Percentiles rank a stretch among this genome's conserved stretches.
These are phyloP conservation scores for Pseudoscleropodium purum DNA, from an alignment of 225 moss, liverwort and hornwort species.

Conservation along the genomic window DNA sequence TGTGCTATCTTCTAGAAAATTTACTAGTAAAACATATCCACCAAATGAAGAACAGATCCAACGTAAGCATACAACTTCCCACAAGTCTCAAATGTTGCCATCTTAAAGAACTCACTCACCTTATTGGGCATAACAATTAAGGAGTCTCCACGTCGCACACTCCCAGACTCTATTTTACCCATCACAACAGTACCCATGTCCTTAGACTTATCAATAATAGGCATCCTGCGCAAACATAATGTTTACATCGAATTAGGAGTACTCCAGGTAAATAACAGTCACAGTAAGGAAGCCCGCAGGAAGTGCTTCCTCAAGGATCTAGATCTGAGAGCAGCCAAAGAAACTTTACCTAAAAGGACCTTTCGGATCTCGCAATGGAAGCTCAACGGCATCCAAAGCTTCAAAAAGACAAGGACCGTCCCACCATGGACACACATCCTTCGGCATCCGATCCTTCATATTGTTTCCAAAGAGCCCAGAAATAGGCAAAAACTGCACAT, in stretches of 20 bases:
- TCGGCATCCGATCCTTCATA: conserved; percentile 63
- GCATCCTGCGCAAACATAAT: conserved; percentile 22
- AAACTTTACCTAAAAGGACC: conserved; percentile 63
- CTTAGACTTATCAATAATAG: conserved; percentile 88
- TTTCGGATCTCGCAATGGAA: conserved; percentile 63
- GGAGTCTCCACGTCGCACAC: conserved; percentile 86
- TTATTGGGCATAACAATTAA: conserved; percentile 80
- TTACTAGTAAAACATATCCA: neutral
- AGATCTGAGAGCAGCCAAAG: neutral
- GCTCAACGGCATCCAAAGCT: conserved; percentile 77
- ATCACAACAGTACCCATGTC: conserved; percentile 99
- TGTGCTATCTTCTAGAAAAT: neutral
- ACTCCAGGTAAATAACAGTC: neutral
- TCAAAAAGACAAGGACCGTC: conserved; percentile 91
- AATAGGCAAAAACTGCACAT: conserved; percentile 85
- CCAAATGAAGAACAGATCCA: neutral
- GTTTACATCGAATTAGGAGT: neutral
- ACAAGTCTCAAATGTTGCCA: neutral
- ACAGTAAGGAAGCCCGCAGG: neutral
- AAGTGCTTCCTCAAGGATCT: neutral
- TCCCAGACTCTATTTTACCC: conserved; percentile 99
- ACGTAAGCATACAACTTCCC: neutral
- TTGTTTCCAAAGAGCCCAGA: conserved; percentile 78
- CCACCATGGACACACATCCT: conserved; percentile 73
- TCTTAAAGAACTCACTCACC: conserved; percentile 1